A percentile compares a stretch with the other conserved stretches of the same genome.
phyloP scores from a whole-genome alignment of 495 filamentous ascomycete species.

The Hapsidospora chrysogenum region DNA sequence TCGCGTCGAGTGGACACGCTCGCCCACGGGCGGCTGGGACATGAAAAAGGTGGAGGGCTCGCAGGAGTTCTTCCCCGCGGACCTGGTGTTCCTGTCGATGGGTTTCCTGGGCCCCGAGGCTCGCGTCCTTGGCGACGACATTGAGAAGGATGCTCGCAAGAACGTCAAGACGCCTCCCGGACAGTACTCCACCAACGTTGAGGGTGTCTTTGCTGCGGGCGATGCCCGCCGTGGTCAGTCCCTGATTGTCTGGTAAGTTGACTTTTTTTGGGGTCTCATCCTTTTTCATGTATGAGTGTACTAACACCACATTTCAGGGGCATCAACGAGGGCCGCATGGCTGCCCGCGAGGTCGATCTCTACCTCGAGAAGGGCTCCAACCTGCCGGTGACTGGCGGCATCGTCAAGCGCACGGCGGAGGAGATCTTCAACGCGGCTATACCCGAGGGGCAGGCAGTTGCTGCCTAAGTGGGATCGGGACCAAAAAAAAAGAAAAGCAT shows the following conservation, averaged over 20 bases:
- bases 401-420: conserved; percentile 67
- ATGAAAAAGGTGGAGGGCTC: conserved; percentile 96
- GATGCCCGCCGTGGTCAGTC: conserved; percentile 95
- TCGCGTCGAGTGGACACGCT: conserved; percentile 94
- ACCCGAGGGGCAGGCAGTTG: neutral
- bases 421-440: conserved; percentile 31
- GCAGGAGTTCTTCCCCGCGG: conserved; percentile 94
- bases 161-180: conserved; percentile 94
- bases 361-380: conserved; percentile 69
- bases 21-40: conserved; percentile 83
- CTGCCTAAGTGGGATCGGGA: neutral
- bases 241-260: conserved; percentile 86
- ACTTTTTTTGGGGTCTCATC: neutral
- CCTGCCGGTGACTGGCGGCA: conserved; percentile 87
- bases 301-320: conserved; percentile 46
- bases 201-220: conserved; percentile 87
- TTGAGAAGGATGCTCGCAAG: conserved; percentile 88
- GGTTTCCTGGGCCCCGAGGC: conserved; percentile 96
- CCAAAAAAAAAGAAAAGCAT: no score
- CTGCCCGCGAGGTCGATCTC: conserved; percentile 84
- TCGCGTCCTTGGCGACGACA: conserved; percentile 64
- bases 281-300: neutral
- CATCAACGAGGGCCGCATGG: conserved; percentile 95
- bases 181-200: conserved; percentile 73
- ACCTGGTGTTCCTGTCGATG: conserved; percentile 94